Conservation (phyloP, 306 rosid genomes). For the Cucurbita argyrosperma region DNA sequence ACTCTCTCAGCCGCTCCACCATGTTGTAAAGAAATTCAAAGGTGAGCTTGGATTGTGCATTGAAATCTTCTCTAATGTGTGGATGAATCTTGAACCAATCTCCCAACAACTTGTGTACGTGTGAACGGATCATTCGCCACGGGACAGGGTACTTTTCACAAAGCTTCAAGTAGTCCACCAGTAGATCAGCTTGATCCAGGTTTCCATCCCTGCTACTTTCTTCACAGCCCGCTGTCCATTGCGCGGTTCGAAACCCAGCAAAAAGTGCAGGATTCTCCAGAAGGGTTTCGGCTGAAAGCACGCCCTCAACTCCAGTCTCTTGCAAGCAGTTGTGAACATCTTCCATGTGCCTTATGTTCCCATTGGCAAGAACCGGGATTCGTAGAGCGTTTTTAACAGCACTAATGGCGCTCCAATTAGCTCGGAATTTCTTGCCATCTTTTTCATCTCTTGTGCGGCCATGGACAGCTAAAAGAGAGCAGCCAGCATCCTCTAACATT, state of each 20-base stretch:
- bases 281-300: constrained; percentile 60
- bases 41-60: constrained; percentile 56
- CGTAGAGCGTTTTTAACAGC: constrained; percentile 65
- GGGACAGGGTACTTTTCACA: constrained; percentile 76
- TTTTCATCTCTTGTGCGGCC: constrained; percentile 89
- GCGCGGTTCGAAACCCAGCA: constrained; percentile 64
- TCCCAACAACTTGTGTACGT: constrained; percentile 82
- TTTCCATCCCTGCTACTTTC: constrained; percentile 25
- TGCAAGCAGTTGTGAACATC: constrained; percentile 30
- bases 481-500: constrained; percentile 94
- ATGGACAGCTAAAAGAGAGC: constrained; percentile 79
- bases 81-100: constrained; percentile 93
- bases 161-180: constrained; percentile 72
- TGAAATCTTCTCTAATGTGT: constrained; percentile 71
- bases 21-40: constrained; percentile 71
- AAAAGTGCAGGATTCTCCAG: constrained; percentile 93
- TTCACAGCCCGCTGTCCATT: constrained; percentile 38
- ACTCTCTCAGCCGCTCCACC: constrained; percentile 53
- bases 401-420: constrained; percentile 75
- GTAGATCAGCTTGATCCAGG: constrained; percentile 64
- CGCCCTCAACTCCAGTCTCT: constrained; percentile 39
- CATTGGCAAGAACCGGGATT: constrained; percentile 55
- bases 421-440: constrained; percentile 74
- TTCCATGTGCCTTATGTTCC: constrained; percentile 41
- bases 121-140: constrained; percentile 92